Conservation (phyloP, 2,329 filamentous ascomycete species). For the Botryotinia calthae region DNA sequence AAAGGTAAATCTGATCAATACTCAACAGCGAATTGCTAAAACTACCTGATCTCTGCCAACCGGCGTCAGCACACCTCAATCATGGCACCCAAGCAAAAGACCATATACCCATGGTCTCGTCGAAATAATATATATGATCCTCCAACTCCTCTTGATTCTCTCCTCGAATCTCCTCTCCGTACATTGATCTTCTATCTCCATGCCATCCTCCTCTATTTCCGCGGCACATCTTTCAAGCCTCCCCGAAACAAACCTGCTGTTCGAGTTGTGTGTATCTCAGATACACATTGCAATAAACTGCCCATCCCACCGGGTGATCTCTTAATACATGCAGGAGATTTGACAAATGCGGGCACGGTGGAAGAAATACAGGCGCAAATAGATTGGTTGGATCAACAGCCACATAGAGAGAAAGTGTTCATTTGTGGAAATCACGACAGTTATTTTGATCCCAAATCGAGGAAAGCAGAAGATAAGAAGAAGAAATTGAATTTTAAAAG, state of each 20-base stretch:
- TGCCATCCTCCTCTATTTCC: constrained; percentile 62
- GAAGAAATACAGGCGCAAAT: constrained; percentile 77
- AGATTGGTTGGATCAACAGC: constrained; percentile 73
- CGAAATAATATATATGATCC: constrained; percentile 35
- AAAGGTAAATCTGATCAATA: neutral
- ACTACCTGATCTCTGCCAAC: neutral
- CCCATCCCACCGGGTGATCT: constrained; percentile 76
- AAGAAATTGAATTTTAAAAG: constrained; percentile 61
- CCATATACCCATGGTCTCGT: constrained; percentile 35
- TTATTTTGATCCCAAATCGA: constrained; percentile 70
- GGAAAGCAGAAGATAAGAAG: constrained; percentile 55
- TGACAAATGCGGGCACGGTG: constrained; percentile 70
- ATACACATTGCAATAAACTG: constrained; percentile 71
- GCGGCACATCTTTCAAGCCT: constrained; percentile 61
- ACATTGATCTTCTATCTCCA: constrained; percentile 62
- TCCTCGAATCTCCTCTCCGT: constrained; percentile 67
- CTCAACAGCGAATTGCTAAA: neutral
- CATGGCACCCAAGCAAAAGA: constrained; percentile 22
- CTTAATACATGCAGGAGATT: constrained; percentile 85
- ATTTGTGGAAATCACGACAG: constrained; percentile 88
- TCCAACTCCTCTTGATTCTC: constrained; percentile 54
- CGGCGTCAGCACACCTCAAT: neutral
- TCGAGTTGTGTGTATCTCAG: constrained; percentile 82
- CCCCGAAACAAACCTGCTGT: constrained; percentile 56
- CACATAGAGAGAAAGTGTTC: constrained; percentile 76